Evolutionary conservation across 805 yeast genomes (phyloP).

Genomic region (Tetrapisispora nanseiensis): DNA sequence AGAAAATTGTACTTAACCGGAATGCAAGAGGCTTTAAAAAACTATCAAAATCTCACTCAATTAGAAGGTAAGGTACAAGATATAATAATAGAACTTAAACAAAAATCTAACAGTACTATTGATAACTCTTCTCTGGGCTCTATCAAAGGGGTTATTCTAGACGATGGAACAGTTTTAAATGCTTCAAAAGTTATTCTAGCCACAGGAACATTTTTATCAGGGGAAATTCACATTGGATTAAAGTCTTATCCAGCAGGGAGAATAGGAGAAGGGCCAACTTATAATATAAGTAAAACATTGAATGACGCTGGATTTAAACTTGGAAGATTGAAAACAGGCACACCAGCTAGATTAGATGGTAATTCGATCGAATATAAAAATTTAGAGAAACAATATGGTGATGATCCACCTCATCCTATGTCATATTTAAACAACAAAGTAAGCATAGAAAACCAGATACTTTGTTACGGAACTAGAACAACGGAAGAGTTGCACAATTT

Average conservation of each 20-base stretch:
- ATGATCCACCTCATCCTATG: conserved; percentile 81
- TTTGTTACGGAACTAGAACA: conserved; percentile 73
- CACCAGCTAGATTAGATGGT: conserved; percentile 82
- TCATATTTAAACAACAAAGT: conserved; percentile 70
- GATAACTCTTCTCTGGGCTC: neutral
- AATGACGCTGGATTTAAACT: conserved; percentile 66
- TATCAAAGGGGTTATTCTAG: conserved; percentile 65
- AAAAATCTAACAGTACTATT: conserved; percentile 17
- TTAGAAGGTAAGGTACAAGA: conserved; percentile 77
- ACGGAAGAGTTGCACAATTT: conserved; percentile 65
- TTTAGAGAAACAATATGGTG: conserved; percentile 70
- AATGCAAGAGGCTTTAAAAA: conserved; percentile 60
- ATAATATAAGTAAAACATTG: conserved; percentile 76
- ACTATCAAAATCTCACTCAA: conserved; percentile 44
- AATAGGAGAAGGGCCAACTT: conserved; percentile 85
- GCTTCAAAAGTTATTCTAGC: conserved; percentile 73
- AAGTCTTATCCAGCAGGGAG: conserved; percentile 81
- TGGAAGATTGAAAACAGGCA: conserved; percentile 92
- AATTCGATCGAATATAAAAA: conserved; percentile 57
- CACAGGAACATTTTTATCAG: conserved; percentile 92
- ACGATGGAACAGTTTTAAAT: conserved; percentile 49
- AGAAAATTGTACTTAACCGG: conserved; percentile 64
- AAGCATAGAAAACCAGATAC: conserved; percentile 46
- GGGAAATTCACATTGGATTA: conserved; percentile 88
- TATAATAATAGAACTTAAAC: conserved; percentile 41